These are phyloP conservation scores for Xylariaceae sp. DNA, from an alignment of 2,329 filamentous ascomycete species.

Conservation along the genomic window DNA sequence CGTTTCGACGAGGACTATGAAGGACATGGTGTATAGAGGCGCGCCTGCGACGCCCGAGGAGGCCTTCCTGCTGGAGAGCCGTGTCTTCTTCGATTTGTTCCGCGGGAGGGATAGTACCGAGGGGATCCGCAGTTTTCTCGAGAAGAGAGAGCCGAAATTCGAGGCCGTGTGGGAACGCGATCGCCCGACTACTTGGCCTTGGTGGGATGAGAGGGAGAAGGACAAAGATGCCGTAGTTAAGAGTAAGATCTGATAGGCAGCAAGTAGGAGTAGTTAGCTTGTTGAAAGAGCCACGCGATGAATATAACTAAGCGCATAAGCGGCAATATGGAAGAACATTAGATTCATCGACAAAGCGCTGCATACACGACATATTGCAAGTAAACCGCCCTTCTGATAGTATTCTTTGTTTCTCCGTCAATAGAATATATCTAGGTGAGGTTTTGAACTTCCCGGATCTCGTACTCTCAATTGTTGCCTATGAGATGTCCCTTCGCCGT, in stretches of 20 bases:
- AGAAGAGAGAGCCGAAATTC: conserved; percentile 71
- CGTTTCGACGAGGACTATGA: conserved; percentile 70
- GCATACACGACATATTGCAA: neutral
- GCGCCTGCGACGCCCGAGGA: conserved; percentile 67
- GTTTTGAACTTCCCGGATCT: conserved; percentile 2
- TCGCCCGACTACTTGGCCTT: conserved; percentile 67
- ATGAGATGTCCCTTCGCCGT: conserved; percentile 11
- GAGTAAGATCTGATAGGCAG: conserved; percentile 19
- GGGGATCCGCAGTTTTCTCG: conserved; percentile 71
- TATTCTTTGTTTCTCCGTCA: conserved; percentile 1
- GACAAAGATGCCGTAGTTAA: conserved; percentile 11
- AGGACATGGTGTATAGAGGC: conserved; percentile 60
- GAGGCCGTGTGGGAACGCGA: conserved; percentile 65
- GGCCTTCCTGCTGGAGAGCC: conserved; percentile 73
- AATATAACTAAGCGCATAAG: too few relatives aligned
- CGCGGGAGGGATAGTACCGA: conserved; percentile 66
- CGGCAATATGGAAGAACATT: too few relatives aligned
- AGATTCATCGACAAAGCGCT: neutral
- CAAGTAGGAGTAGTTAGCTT: neutral
- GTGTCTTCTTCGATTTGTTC: conserved; percentile 67
- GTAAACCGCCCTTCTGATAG: neutral
- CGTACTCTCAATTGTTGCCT: conserved; percentile 23
- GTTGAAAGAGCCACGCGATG: too few relatives aligned
- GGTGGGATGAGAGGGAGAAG: conserved; percentile 66
- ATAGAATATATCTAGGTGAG: conserved; percentile 10